Percentiles rank a stretch among this genome's conserved stretches.
Conservation (phyloP, 352 stramenopile species). For the Discostella stelligera region DNA sequence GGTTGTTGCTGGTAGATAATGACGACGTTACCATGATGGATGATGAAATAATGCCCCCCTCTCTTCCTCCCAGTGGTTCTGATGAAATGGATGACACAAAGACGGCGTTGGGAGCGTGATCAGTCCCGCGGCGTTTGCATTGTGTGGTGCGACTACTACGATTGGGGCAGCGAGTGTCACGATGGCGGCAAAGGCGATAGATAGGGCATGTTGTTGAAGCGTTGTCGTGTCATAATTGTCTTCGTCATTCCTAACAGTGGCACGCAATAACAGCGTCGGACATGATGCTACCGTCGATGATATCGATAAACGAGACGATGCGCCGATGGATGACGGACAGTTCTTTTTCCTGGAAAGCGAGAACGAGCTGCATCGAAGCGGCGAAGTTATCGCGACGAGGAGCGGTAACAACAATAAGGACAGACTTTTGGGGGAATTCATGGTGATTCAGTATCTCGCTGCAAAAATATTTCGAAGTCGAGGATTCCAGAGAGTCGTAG, state of each 20-base stretch:
- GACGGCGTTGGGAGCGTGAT: no score
- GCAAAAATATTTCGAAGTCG: not conserved
- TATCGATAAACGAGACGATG: not conserved
- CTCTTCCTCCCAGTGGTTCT: no score
- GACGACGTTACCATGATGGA: no score
- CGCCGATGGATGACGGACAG: not conserved
- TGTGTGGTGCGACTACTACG: not conserved
- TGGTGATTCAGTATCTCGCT: not conserved
- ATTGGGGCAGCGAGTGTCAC: not conserved
- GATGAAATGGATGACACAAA: no score
- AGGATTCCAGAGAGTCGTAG: not conserved
- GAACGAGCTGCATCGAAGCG: slow-evolving; percentile 12
- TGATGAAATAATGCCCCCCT: no score
- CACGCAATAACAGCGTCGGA: no score
- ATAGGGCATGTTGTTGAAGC: no score
- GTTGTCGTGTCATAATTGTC: no score
- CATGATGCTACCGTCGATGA: no score
- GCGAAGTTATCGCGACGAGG: slow-evolving; percentile 6
- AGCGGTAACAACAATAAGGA: not conserved
- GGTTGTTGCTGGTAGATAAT: no score
- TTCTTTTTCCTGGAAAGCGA: not conserved
- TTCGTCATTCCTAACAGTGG: no score
- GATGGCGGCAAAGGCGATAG: not conserved
- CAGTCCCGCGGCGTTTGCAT: slow-evolving; percentile 1
- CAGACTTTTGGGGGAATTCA: not conserved